Evolutionary conservation across 106 monocot species (phyloP).

Genomic region (Apostasia shenzhenica): DNA sequence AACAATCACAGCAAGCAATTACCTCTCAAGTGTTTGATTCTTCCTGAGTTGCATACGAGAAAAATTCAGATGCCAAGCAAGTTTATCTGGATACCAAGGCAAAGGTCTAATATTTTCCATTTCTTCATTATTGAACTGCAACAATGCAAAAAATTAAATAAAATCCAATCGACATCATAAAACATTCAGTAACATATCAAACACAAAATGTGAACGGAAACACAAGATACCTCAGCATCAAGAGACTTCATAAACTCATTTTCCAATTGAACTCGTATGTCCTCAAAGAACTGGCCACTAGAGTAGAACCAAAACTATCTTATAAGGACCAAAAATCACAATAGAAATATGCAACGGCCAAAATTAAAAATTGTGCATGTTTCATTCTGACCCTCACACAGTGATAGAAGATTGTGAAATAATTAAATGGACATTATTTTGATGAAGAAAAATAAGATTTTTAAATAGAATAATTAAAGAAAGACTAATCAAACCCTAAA

Average conservation of each 20-base stretch:
- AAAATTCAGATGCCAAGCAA: constrained; percentile 98
- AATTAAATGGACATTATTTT: too few relatives aligned
- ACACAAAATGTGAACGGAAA: not conserved
- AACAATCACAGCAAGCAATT: constrained; percentile 7
- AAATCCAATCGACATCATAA: not conserved
- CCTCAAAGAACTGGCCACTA: constrained; percentile 77
- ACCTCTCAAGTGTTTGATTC: constrained; percentile 98
- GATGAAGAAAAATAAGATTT: too few relatives aligned
- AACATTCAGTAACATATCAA: not conserved
- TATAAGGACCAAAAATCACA: not conserved
- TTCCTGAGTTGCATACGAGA: constrained; percentile 96
- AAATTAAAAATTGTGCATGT: not conserved
- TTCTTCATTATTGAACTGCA: constrained; percentile 61
- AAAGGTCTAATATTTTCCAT: constrained; percentile 85
- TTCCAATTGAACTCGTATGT: constrained; percentile 69
- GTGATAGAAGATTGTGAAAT: too few relatives aligned
- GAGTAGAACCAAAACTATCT: constrained; percentile 4
- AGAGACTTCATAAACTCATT: constrained; percentile 80
- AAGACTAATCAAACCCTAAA: too few relatives aligned
- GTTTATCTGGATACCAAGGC: constrained; percentile 93
- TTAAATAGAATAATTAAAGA: too few relatives aligned
- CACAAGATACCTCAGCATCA: constrained; percentile 52
- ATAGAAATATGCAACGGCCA: not conserved
- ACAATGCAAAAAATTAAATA: constrained; percentile 5
- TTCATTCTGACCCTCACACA: too few relatives aligned